Conservation (phyloP, 768 basidiomycete genomes). For the Pisolithus tinctorius region DNA sequence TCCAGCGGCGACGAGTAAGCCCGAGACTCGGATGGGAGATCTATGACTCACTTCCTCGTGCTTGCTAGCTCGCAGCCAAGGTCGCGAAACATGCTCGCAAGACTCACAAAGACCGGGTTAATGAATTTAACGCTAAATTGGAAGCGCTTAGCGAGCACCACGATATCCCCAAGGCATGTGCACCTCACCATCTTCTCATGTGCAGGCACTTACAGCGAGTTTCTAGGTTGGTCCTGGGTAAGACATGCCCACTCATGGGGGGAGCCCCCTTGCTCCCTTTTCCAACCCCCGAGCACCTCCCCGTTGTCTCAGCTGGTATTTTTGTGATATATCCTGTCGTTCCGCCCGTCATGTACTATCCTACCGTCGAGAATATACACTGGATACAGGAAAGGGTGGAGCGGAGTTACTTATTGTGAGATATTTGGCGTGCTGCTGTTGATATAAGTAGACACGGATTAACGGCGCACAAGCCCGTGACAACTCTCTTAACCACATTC, state of each 20-base stretch:
- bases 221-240: constrained; percentile 81
- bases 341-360: constrained; percentile 16
- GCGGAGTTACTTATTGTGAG: constrained; percentile 25
- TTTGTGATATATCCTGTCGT: constrained; percentile 10
- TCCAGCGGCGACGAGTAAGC: constrained; percentile 73
- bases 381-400: constrained; percentile 20
- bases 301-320: constrained; percentile 14
- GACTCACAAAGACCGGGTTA: constrained; percentile 92
- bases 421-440: constrained; percentile 27
- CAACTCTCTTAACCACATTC: constrained; percentile 29
- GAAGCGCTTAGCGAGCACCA: constrained; percentile 89
- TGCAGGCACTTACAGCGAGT: constrained; percentile 21
- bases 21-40: background rate
- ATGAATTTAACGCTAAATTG: constrained; percentile 81
- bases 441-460: constrained; percentile 34
- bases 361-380: constrained; percentile 14
- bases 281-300: constrained; percentile 1
- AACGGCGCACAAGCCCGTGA: constrained; percentile 28
- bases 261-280: constrained; percentile 4
- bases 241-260: constrained; percentile 28
- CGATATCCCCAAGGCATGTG: constrained; percentile 81
- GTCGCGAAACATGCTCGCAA: constrained; percentile 74
- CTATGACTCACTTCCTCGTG: constrained; percentile 6
- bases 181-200: constrained; percentile 12
- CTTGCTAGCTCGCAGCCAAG: constrained; percentile 58